phyloP scores from a whole-genome alignment of 495 filamentous ascomycete species.

The Cercophora scortea region DNA sequence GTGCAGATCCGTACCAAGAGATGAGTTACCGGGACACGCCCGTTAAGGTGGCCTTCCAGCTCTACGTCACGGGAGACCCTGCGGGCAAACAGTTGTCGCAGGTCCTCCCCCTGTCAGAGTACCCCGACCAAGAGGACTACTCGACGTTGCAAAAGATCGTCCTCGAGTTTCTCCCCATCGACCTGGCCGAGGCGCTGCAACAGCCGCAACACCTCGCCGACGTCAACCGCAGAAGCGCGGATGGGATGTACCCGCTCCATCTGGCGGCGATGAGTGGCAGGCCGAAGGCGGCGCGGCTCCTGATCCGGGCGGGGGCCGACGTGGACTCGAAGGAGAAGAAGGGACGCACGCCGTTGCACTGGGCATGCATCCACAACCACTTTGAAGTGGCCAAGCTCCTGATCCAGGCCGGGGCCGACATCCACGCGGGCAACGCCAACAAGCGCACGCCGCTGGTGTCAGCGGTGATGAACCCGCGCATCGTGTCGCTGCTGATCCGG shows the following conservation, averaged over 20 bases:
- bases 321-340: not conserved
- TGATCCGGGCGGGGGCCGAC: slow-evolving; percentile 9
- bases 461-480: not conserved
- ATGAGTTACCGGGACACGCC: not conserved
- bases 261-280: not conserved
- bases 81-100: not conserved
- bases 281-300: not conserved
- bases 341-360: slow-evolving; percentile 1
- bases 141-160: not conserved
- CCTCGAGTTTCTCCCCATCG: not conserved
- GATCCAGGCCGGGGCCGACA: slow-evolving; percentile 6
- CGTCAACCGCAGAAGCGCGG: not conserved
- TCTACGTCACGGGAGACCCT: not conserved
- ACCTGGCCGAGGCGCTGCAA: not conserved
- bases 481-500: not conserved
- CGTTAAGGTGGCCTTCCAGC: not conserved
- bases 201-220: not conserved
- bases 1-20: slow-evolving; percentile 2
- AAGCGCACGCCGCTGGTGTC: not conserved
- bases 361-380: slow-evolving; percentile 11
- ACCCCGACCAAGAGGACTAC: not conserved
- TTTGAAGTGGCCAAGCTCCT: slow-evolving; percentile 4
- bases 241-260: not conserved
- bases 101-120: not conserved
- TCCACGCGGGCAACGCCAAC: not conserved